These are phyloP conservation scores for Atkinsonella texensis DNA, from an alignment of 2,329 filamentous ascomycete genomes.

Conservation along the genomic window DNA sequence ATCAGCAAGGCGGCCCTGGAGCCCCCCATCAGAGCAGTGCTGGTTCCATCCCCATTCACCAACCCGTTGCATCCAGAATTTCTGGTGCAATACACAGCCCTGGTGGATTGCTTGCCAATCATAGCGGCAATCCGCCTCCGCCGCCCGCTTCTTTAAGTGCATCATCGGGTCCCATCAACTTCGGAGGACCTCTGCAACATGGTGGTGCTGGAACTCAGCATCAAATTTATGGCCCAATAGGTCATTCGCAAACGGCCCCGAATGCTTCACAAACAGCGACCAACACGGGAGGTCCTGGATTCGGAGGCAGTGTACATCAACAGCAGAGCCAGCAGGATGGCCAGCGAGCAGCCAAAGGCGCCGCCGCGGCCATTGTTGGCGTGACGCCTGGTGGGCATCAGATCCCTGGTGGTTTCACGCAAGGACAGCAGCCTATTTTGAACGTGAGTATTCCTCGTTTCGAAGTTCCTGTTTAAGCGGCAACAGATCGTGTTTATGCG, in stretches of 20 bases:
- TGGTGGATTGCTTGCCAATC: slow-evolving; percentile 71
- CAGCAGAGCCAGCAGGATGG: slow-evolving; percentile 40
- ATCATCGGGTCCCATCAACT: slow-evolving; percentile 38
- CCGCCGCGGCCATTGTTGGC: slow-evolving; percentile 35
- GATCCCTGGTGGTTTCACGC: slow-evolving; percentile 26
- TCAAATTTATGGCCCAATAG: slow-evolving; percentile 45
- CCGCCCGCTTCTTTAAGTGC: slow-evolving; percentile 40
- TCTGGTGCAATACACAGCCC: slow-evolving; percentile 80
- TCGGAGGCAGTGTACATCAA: slow-evolving; percentile 52
- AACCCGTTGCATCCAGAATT: slow-evolving; percentile 77
- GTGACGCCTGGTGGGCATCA: slow-evolving; percentile 26
- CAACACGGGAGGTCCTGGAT: slow-evolving; percentile 50
- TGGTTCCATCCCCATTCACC: slow-evolving; percentile 82
- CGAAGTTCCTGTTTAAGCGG: neutral
- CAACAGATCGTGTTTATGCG: neutral
- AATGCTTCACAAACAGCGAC: slow-evolving; percentile 44
- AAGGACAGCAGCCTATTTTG: slow-evolving; percentile 31
- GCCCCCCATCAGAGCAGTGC: slow-evolving; percentile 67
- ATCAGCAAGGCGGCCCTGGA: slow-evolving; percentile 43
- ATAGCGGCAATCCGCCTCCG: slow-evolving; percentile 44
- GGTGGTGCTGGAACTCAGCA: slow-evolving; percentile 38
- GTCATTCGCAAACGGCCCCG: slow-evolving; percentile 37
- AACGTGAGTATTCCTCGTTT: slow-evolving; percentile 33
- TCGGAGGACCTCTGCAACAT: slow-evolving; percentile 45
- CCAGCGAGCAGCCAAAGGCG: slow-evolving; percentile 34